phyloP scores from a whole-genome alignment of 257 asterid species.

The Rehmannia glutinosa region DNA sequence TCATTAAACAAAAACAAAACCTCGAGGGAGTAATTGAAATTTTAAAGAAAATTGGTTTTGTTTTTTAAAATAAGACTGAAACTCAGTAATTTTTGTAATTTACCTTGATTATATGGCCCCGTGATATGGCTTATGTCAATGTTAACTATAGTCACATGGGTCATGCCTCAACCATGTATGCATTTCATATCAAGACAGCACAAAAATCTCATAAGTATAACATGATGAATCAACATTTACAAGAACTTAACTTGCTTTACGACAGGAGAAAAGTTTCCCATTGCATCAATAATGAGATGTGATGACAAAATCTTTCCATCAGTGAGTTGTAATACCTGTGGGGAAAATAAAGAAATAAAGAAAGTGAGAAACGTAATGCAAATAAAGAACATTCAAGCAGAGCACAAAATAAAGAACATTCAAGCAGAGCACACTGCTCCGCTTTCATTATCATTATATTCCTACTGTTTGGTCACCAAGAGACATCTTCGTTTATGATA shows the following conservation, averaged over 20 bases:
- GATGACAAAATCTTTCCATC: conserved; percentile 74
- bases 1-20: no score
- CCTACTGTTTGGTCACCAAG: not conserved
- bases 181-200: not conserved
- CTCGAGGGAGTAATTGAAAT: no score
- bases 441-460: not conserved
- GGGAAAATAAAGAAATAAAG: not conserved
- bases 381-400: not conserved
- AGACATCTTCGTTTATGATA: not conserved
- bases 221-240: no score
- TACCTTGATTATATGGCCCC: no score
- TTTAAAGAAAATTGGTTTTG: no score
- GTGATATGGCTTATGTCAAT: not conserved
- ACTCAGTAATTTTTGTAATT: no score
- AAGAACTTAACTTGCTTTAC: conserved; percentile 70
- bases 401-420: not conserved
- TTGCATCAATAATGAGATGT: conserved; percentile 83
- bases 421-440: not conserved
- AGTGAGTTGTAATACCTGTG: conserved; percentile 61
- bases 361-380: not conserved
- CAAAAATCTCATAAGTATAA: not conserved
- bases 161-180: not conserved
- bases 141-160: not conserved
- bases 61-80: no score
- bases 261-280: conserved; percentile 97